A percentile compares a stretch with the other conserved stretches of the same genome.
Evolutionary conservation across 352 stramenopile species (phyloP).

Genomic region (Phytopythium ostracodes): DNA sequence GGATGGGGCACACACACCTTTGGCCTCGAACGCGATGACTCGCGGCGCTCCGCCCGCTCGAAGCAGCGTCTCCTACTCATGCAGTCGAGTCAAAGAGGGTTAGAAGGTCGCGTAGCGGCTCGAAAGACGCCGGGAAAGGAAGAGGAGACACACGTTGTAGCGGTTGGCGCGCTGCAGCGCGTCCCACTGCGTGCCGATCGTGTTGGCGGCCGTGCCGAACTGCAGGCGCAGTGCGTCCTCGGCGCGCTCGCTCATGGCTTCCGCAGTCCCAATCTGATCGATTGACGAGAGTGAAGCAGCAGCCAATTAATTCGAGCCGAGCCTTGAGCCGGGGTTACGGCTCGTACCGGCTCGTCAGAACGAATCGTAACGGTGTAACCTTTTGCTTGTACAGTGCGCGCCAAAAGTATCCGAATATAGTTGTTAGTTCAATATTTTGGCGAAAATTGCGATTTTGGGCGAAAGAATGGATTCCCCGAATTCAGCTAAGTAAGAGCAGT

Average conservation of each 20-base stretch:
- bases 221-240: conserved; percentile 68
- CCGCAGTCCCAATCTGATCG: not conserved
- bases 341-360: no score
- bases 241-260: not conserved
- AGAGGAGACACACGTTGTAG: conserved; percentile 20
- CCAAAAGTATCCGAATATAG: no score
- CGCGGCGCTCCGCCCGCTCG: conserved; percentile 33
- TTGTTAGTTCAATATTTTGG: no score
- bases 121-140: not conserved
- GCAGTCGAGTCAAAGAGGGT: not conserved
- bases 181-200: conserved; percentile 61
- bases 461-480: no score
- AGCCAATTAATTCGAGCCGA: no score
- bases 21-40: conserved; percentile 70
- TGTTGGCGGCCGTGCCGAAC: conserved; percentile 65
- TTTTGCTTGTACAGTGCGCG: no score
- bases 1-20: conserved; percentile 27
- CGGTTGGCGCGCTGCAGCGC: conserved; percentile 38
- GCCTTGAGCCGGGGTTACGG: not conserved
- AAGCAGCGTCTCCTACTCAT: conserved; percentile 18
- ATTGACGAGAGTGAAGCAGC: not conserved
- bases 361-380: not conserved
- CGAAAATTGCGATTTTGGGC: no score
- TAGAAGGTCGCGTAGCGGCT: not conserved
- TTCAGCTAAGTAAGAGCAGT: no score